Percentiles rank a stretch among this genome's conserved stretches.
phyloP scores from a whole-genome alignment of 2,329 filamentous ascomycete genomes.

The Colletotrichum australisinense region DNA sequence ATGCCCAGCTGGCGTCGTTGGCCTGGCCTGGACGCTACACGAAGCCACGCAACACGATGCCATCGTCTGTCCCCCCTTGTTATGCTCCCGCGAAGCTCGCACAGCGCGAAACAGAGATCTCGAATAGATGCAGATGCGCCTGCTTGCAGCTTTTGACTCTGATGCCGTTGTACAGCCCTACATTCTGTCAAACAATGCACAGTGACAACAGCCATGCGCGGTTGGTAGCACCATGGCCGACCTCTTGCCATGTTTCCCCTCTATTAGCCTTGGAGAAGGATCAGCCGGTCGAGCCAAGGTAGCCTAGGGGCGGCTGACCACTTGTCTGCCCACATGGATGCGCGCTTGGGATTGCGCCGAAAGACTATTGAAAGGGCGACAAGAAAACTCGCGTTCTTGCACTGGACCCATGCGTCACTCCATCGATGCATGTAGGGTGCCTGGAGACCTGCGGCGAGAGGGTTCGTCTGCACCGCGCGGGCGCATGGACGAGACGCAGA shows the following conservation, averaged over 20 bases:
- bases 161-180: slow-evolving; percentile 33
- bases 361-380: slow-evolving; percentile 20
- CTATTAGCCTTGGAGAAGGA: background rate
- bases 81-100: slow-evolving; percentile 4
- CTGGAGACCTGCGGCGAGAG: background rate
- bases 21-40: slow-evolving; percentile 10
- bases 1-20: background rate
- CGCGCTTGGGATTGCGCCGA: slow-evolving; percentile 5
- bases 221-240: background rate
- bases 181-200: slow-evolving; percentile 26
- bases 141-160: slow-evolving; percentile 34
- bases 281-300: slow-evolving; percentile 17
- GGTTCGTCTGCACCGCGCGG: slow-evolving; percentile 5
- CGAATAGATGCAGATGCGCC: slow-evolving; percentile 41
- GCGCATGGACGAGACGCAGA: slow-evolving; percentile 19
- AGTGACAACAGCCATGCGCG: slow-evolving; percentile 32
- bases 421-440: background rate
- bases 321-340: slow-evolving; percentile 19
- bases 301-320: slow-evolving; percentile 14
- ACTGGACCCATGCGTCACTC: background rate
- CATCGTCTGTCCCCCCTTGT: background rate
- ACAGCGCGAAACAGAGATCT: slow-evolving; percentile 39
- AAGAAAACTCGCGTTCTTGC: background rate
- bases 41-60: background rate
- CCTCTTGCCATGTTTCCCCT: background rate